phyloP scores from a whole-genome alignment of 495 filamentous ascomycete genomes.

The Daldinia grandis region DNA sequence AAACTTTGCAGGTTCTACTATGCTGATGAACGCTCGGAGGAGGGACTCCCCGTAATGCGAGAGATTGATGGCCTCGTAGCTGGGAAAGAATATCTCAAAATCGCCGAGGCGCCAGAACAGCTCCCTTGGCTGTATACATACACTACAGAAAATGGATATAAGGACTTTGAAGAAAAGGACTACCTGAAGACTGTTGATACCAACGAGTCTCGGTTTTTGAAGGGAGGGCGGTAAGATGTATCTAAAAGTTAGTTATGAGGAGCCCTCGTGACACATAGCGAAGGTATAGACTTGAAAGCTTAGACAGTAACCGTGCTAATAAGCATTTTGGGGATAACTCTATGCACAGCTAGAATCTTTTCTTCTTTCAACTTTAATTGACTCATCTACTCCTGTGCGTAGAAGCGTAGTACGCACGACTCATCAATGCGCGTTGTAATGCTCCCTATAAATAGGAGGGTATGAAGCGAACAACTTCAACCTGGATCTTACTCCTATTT shows the following conservation, averaged over 20 bases:
- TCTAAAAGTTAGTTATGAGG: not conserved
- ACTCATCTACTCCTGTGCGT: too few species aligned
- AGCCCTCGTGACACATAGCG: not conserved
- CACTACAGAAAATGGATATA: slow-evolving; percentile 13
- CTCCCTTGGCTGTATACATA: slow-evolving; percentile 24
- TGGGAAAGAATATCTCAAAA: slow-evolving; percentile 19
- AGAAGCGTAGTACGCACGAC: too few species aligned
- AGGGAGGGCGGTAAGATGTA: slow-evolving; percentile 11
- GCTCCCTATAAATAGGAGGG: too few species aligned
- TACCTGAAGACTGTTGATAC: slow-evolving; percentile 21
- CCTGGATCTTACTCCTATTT: too few species aligned
- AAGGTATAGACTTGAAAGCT: not conserved
- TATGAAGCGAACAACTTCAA: too few species aligned
- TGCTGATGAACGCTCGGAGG: slow-evolving; percentile 20
- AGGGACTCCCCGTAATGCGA: slow-evolving; percentile 16
- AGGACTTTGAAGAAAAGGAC: slow-evolving; percentile 21
- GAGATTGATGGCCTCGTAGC: slow-evolving; percentile 15
- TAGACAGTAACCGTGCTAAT: too few species aligned
- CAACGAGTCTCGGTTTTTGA: slow-evolving; percentile 14
- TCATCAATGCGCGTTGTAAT: too few species aligned
- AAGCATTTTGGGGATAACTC: too few species aligned
- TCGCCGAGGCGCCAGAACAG: slow-evolving; percentile 15
- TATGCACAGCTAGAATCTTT: too few species aligned
- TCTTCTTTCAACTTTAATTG: too few species aligned
- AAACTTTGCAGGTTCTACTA: slow-evolving; percentile 12